Conservation (phyloP, 2,329 filamentous ascomycete genomes). For the Penicillium sp. region DNA sequence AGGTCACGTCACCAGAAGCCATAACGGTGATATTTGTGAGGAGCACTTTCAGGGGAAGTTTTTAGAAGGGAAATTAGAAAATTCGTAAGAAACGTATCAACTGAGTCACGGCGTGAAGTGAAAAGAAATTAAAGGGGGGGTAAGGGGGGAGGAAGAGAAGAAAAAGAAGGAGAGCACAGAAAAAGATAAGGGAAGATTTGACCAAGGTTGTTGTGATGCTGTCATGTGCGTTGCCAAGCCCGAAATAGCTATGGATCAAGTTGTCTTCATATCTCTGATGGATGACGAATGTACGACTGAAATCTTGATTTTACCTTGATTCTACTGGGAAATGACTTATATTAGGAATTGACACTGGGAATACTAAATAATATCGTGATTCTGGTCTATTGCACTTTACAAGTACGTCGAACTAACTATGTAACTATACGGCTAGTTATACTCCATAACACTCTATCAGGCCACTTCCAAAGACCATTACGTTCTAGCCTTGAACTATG, state of each 20-base stretch:
- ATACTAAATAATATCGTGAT: too few species aligned
- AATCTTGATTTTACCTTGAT: too few species aligned
- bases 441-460: too few species aligned
- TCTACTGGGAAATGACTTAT: too few species aligned
- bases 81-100: slow-evolving; percentile 10
- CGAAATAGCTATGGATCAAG: slow-evolving; percentile 3
- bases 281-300: background rate
- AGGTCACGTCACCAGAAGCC: slow-evolving; percentile 40
- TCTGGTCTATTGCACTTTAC: background rate
- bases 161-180: slow-evolving; percentile 13
- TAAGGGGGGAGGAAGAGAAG: background rate
- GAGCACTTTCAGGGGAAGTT: background rate
- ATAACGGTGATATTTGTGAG: slow-evolving; percentile 23
- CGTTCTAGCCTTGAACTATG: too few species aligned
- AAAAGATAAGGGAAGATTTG: slow-evolving; percentile 23
- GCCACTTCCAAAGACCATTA: too few species aligned
- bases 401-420: too few species aligned
- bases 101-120: background rate
- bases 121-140: background rate
- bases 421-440: too few species aligned
- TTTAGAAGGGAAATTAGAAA: slow-evolving; percentile 1
- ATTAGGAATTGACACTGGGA: too few species aligned
- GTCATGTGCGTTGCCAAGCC: slow-evolving; percentile 28
- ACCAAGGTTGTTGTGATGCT: slow-evolving; percentile 24
- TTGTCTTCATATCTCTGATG: background rate